Base-by-base conservation (phyloP, 2,329 filamentous ascomycete species). In the Alternaria postmessia region DNA sequence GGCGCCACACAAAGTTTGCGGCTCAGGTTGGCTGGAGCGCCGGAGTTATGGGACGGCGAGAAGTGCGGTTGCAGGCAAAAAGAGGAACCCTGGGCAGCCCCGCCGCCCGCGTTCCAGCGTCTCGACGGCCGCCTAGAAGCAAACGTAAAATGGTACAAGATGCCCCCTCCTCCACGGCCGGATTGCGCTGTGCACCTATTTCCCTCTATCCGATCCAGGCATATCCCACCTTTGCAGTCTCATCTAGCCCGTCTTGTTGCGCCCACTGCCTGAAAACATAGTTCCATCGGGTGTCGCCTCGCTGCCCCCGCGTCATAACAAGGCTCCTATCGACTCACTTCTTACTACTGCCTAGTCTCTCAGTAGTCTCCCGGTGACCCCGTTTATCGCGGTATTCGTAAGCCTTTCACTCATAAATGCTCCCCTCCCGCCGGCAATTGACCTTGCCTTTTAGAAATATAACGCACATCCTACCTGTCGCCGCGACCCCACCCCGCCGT, bases 271-370 rank as follows among this genome's bases (percentile, higher is more conserved):
- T 43, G n/a, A 9, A 57, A 34, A 43, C 46, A 36, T 4, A 24
- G 42, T 38, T 38, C 47, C 51, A 18, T 53, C 68, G 59, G 57
- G 57, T 54, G 52, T 63, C 61, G 66, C 63, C 64, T 59, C 58
- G n/a, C 46, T 55, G 49, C 36, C 67, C 54, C 67, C 38, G 61
- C 64, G 63, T 66, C 66, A 66, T 66, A 44, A 51, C 42, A 28
- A 52, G 53, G 51, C 44, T 54, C 54, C 61, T 60, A 56, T 51
- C 51, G 54, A 46, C 46, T 47, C 47, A 34, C 55, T 51, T 57
- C 65, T 63, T 48, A 68, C 63, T 62, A 61, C 63, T 54, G 65
- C 63, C 64, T 67, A 63, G 69, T 22, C 47, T 42, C 42, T 6
- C 32, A 41, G 47, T 59, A 56, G 57, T 57, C 54, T 63, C 54